phyloP scores from a whole-genome alignment of 768 basidiomycete genomes.

The Suillus bovinus region DNA sequence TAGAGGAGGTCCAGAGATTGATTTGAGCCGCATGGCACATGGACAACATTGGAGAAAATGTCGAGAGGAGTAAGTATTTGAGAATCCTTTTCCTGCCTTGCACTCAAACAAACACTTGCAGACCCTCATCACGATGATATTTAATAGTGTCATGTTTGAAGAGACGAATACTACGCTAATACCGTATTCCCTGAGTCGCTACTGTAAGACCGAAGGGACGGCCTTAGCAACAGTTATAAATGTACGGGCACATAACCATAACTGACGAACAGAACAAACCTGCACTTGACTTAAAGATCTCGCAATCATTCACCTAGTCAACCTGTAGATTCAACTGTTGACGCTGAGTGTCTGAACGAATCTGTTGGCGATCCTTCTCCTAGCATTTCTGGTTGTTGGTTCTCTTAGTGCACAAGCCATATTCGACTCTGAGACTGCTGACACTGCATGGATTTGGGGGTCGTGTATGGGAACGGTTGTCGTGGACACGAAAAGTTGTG shows the following conservation, averaged over 20 bases:
- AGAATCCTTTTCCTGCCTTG: neutral
- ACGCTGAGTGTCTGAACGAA: neutral
- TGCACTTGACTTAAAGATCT: neutral
- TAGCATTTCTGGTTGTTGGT: neutral
- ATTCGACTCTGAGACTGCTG: too few species aligned
- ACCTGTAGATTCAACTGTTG: neutral
- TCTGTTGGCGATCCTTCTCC: neutral
- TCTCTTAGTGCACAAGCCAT: neutral
- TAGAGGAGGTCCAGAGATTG: too few species aligned
- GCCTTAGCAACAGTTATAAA: neutral
- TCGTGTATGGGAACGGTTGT: neutral
- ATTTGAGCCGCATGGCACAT: too few species aligned
- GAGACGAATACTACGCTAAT: too few species aligned
- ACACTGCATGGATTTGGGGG: conserved; percentile 9
- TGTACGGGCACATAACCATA: neutral
- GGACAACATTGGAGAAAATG: neutral
- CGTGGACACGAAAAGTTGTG: neutral
- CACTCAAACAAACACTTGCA: neutral
- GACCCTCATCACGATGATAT: neutral
- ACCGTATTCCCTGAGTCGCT: too few species aligned
- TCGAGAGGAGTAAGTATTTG: neutral
- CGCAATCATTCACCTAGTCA: neutral
- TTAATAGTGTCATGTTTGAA: too few species aligned
- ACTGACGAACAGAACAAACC: neutral
- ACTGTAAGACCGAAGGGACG: too few species aligned